Base-by-base conservation (phyloP, 495 filamentous ascomycete genomes). In the Penicillium goetzii region DNA sequence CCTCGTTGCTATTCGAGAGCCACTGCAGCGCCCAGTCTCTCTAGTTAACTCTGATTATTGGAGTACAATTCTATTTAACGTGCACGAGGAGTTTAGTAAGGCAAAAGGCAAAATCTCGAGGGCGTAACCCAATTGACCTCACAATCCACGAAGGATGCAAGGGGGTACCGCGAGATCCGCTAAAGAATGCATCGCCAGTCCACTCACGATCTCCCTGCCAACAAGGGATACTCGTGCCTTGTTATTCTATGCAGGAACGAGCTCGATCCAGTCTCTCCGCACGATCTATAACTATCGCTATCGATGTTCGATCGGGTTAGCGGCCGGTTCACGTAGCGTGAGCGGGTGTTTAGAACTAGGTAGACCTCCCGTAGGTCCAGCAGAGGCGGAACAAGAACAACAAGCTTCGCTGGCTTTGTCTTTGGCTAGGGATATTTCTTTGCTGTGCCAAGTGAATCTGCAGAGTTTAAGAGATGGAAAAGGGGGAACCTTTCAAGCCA, bases 141-240 rank as follows among this genome's bases (percentile, higher is more conserved):
- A 26, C 56, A 58, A 58, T 58, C 28, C 26, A 26, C 3, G n/a
- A 28, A 12, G 17, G 8, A 47, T 58, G 56, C 41, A 58, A 58
- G 56, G 56, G 56, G 41, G n/a, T n/a, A n/a, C n/a, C n/a, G n/a
- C n/a, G n/a, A n/a, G n/a, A 19, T 15, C 19, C 28, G 28, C 14
- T 4, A 17, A 58, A 12, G 56, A 58, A 58, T 58, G 56, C 28
- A 28, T 28, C 28, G 14, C 4, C 40, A 7, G 2, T 58, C 28
- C 56, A 49, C 38, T 33, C 14, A 25, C 14, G 14, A 15, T 17
- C 15, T 21, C 38, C 56, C 11, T 33, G 40, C 15, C 28, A 45
- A 30, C 56, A n/a, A 58, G 56, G 56, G 56, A 14, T 36, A 28
- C 3, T 17, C 43, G 17, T 33, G 15, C 56, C 56, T 58, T 34